Base-by-base conservation (phyloP, 345 rosid genomes). In the Hypericum androsaemum region DNA sequence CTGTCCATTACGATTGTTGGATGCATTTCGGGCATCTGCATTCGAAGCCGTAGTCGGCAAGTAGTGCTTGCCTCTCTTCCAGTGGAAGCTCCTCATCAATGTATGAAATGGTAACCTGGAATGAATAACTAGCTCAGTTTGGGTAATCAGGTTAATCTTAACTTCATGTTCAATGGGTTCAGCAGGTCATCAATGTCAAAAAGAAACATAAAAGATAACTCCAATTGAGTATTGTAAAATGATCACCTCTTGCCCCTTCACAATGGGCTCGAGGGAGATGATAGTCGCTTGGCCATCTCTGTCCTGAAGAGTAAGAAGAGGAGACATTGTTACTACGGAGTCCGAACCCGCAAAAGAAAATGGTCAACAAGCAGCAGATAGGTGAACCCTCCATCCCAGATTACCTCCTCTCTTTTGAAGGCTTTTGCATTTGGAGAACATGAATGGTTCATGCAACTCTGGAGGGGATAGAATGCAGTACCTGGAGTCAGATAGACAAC, bases 371-470 rank as follows among this genome's bases (percentile, higher is more conserved):
- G 32, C 32, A 22, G 32, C 32, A 22, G 32, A 22, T 22, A 22
- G 32, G 32, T 22, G 32, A 22, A 22, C 32, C 32, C 32, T 22
- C 32, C 32, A 22, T 22, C 32, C 2, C 32, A 22, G 32, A 22
- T 22, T 78, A 77, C 97, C 89, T 82, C 84, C 16, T 90, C 96
- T 76, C 98, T 75, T 77, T 87, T 90, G 78, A 90, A 90, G 47
- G 98, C 98, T 69, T 76, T 82, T 49, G 96, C 87, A 61, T 79
- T 87, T 32, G 98, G 96, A 61, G 61, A 70, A 61, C 98, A 90
- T 0, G 98, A 87, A 67, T 90, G 96, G 70, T 90, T 90, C 89
- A 84, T 73, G 62, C 98, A 87, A 63, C 98, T 87, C 65, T 87
- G 92, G 58, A 90, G 51, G 47, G 98, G 89, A 77, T 76, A 90